Percentiles rank a stretch among this genome's conserved stretches.
phyloP scores from a whole-genome alignment of 2,329 filamentous ascomycete species.

The Clarireedia monteithiana region DNA sequence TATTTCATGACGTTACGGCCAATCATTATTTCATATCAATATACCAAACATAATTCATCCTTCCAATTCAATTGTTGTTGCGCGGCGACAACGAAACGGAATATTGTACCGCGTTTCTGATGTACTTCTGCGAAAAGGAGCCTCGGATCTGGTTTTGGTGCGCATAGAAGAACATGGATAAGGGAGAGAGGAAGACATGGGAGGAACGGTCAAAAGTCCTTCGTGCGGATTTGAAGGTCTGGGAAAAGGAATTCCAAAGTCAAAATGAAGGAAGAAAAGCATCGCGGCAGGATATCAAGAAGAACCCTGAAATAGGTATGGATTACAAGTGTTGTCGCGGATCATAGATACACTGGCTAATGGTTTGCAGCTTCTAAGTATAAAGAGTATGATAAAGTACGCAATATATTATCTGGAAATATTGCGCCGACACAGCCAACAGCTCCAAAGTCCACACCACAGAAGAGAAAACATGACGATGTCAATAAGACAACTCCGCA shows the following conservation, averaged over 20 bases:
- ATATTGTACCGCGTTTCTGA: not conserved
- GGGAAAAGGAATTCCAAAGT: constrained; percentile 62
- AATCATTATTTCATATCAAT: not conserved
- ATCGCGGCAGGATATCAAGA: constrained; percentile 67
- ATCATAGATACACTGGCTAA: not conserved
- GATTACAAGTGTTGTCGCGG: not conserved
- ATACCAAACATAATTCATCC: not conserved
- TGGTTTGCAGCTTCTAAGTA: constrained; percentile 47
- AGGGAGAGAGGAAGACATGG: constrained; percentile 15
- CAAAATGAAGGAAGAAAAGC: constrained; percentile 61
- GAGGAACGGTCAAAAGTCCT: constrained; percentile 39
- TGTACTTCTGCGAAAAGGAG: not conserved
- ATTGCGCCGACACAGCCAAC: constrained; percentile 28
- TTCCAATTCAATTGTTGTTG: not conserved
- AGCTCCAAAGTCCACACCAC: constrained; percentile 27
- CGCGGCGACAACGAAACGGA: not conserved
- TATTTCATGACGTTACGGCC: not conserved
- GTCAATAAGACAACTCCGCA: constrained; percentile 38
- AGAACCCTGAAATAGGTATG: constrained; percentile 62
- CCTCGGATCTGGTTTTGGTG: not conserved
- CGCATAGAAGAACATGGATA: constrained; percentile 17
- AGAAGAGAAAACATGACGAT: constrained; percentile 32
- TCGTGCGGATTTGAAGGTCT: constrained; percentile 64
- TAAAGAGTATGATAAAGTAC: constrained; percentile 63
- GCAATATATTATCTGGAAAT: constrained; percentile 51